A percentile compares a stretch with the other conserved stretches of the same genome.
phyloP scores from a whole-genome alignment of 768 basidiomycete genomes.

The Infundibulicybe gibba region DNA sequence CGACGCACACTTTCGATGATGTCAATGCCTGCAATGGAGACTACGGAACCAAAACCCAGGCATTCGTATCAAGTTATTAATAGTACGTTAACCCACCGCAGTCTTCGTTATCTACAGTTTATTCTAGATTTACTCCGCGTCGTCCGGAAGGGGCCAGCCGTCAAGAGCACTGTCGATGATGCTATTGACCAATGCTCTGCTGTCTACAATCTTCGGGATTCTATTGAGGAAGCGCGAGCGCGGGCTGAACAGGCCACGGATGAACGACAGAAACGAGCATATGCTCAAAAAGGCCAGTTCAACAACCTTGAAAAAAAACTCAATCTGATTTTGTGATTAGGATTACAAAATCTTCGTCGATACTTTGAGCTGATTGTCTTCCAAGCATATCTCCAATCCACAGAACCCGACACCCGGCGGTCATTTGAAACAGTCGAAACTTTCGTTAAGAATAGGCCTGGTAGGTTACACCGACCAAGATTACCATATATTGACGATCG shows the following conservation, averaged over 20 bases:
- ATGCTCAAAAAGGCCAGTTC: constrained; percentile 68
- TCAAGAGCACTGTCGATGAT: constrained; percentile 84
- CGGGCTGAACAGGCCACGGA: constrained; percentile 76
- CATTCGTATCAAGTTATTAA: constrained; percentile 88
- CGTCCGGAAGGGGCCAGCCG: constrained; percentile 78
- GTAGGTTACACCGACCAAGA: constrained; percentile 31
- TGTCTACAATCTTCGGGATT: constrained; percentile 82
- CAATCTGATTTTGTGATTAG: constrained; percentile 29
- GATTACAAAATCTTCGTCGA: constrained; percentile 75
- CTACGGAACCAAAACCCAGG: constrained; percentile 28
- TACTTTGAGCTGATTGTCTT: constrained; percentile 88
- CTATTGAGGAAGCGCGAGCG: constrained; percentile 81
- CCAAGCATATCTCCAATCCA: constrained; percentile 85
- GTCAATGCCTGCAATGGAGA: constrained; percentile 23
- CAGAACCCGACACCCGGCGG: constrained; percentile 73
- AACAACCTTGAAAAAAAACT: neutral
- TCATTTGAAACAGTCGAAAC: constrained; percentile 76
- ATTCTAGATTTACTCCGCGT: constrained; percentile 75
- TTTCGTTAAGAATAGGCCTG: constrained; percentile 83
- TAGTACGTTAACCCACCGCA: constrained; percentile 44
- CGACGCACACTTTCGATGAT: constrained; percentile 32
- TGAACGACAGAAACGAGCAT: constrained; percentile 59
- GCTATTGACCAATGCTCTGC: constrained; percentile 84
- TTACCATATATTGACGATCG: too few species aligned
- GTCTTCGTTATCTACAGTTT: constrained; percentile 1